phyloP scores from a whole-genome alignment of 2,329 filamentous ascomycete genomes.

The Capronia coronata region DNA sequence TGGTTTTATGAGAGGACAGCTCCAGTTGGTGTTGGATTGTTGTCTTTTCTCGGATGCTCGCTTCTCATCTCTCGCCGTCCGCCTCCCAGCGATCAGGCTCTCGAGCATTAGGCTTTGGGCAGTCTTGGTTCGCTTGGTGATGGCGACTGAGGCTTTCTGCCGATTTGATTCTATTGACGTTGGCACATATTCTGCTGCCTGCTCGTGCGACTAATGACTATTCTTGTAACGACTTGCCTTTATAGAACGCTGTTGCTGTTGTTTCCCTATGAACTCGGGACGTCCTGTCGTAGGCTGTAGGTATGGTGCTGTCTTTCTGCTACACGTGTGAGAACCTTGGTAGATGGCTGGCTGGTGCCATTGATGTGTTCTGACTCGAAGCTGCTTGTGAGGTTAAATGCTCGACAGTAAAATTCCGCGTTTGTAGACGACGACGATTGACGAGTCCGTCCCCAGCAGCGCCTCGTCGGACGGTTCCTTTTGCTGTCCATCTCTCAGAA shows the following conservation, averaged over 20 bases:
- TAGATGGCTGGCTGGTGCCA: too few species aligned
- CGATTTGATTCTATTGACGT: background rate
- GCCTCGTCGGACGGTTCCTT: too few species aligned
- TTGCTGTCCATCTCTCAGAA: too few species aligned
- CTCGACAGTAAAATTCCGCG: too few species aligned
- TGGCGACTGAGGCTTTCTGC: background rate
- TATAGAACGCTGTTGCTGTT: background rate
- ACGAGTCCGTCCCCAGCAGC: too few species aligned
- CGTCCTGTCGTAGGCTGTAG: too few species aligned
- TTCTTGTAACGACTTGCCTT: background rate
- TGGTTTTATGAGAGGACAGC: slow-evolving; percentile 6
- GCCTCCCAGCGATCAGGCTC: background rate
- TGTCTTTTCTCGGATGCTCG: background rate
- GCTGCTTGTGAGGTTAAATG: too few species aligned
- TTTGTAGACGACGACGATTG: too few species aligned
- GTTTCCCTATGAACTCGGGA: background rate
- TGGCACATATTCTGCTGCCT: background rate
- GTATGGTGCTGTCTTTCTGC: too few species aligned
- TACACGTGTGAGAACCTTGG: background rate
- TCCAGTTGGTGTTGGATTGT: background rate
- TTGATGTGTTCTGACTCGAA: too few species aligned
- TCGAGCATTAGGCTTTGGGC: background rate
- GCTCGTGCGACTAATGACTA: background rate
- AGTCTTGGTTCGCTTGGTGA: background rate
- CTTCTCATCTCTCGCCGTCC: background rate